phyloP scores from a whole-genome alignment of 257 asterid genomes.

The Leptodermis oblonga region DNA sequence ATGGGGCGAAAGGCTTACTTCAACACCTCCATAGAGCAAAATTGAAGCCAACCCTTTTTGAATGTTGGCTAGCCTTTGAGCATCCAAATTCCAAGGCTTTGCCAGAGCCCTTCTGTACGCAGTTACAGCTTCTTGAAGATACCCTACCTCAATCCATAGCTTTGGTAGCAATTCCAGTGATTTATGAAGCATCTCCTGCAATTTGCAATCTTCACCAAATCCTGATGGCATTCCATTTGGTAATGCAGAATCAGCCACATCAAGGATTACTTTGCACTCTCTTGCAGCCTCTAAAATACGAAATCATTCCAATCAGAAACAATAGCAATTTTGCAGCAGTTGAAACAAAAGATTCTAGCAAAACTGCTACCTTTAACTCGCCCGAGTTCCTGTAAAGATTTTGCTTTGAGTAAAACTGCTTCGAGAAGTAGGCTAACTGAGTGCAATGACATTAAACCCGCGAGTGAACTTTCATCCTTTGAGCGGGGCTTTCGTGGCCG shows the following conservation, averaged over 20 bases:
- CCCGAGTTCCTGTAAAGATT: conserved; percentile 70
- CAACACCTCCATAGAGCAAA: conserved; percentile 73
- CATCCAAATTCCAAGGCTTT: conserved; percentile 72
- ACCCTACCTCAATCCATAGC: conserved; percentile 66
- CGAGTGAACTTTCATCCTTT: conserved; percentile 32
- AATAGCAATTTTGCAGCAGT: conserved; percentile 13
- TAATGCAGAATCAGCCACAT: conserved; percentile 74
- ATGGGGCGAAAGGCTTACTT: conserved; percentile 43
- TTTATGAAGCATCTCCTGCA: conserved; percentile 73
- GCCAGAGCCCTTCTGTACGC: conserved; percentile 63
- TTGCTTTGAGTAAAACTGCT: conserved; percentile 74
- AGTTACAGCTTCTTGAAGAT: conserved; percentile 63
- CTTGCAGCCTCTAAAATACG: conserved; percentile 65
- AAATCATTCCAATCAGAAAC: conserved; percentile 9
- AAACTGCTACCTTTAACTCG: conserved; percentile 57
- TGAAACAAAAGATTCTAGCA: background rate
- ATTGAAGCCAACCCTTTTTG: conserved; percentile 68
- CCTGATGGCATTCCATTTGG: conserved; percentile 54
- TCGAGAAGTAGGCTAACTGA: conserved; percentile 86
- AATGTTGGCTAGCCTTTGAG: conserved; percentile 55
- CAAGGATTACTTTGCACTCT: conserved; percentile 78
- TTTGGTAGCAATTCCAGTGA: conserved; percentile 76
- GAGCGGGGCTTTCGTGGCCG: conserved; percentile 50
- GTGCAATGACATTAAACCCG: conserved; percentile 76
- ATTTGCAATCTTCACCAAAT: conserved; percentile 51